Conservation (phyloP, 2,329 filamentous ascomycete genomes). For the Phialophora macrospora region DNA sequence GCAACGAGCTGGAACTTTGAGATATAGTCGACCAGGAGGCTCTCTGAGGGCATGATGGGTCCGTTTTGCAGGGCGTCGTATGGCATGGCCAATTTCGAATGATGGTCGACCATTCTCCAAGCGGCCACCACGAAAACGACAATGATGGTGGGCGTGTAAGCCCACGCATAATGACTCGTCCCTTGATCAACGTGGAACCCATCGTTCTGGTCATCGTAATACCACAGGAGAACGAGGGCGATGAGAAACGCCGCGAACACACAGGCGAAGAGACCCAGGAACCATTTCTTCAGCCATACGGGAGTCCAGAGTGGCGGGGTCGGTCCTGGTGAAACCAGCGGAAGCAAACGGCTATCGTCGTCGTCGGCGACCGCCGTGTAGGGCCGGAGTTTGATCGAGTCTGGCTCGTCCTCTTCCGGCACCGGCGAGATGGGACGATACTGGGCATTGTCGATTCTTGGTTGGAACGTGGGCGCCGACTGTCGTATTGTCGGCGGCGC, state of each 20-base stretch:
- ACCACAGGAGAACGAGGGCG: constrained; percentile 34
- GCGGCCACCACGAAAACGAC: constrained; percentile 42
- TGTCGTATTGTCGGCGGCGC: constrained; percentile 12
- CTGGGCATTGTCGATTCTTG: constrained; percentile 23
- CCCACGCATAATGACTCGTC: constrained; percentile 37
- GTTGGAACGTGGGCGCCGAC: constrained; percentile 14
- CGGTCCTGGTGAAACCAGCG: constrained; percentile 12
- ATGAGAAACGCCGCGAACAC: constrained; percentile 31
- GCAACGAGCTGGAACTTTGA: constrained; percentile 41
- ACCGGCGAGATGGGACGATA: constrained; percentile 33
- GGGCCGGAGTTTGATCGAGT: constrained; percentile 28
- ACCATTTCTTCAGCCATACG: constrained; percentile 35
- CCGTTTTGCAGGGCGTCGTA: constrained; percentile 44
- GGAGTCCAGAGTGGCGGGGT: constrained; percentile 36
- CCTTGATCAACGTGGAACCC: constrained; percentile 31
- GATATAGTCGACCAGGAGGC: constrained; percentile 44
- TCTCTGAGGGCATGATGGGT: constrained; percentile 38
- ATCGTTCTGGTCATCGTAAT: constrained; percentile 26
- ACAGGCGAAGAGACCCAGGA: constrained; percentile 32
- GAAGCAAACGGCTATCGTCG: constrained; percentile 23
- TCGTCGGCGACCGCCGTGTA: constrained; percentile 15
- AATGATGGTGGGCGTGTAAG: constrained; percentile 40
- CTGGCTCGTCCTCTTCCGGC: constrained; percentile 34
- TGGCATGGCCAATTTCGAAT: constrained; percentile 43
- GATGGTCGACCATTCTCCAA: constrained; percentile 45